Base-by-base conservation (phyloP, 129 eudicot species). In the Flaveria linearis region DNA sequence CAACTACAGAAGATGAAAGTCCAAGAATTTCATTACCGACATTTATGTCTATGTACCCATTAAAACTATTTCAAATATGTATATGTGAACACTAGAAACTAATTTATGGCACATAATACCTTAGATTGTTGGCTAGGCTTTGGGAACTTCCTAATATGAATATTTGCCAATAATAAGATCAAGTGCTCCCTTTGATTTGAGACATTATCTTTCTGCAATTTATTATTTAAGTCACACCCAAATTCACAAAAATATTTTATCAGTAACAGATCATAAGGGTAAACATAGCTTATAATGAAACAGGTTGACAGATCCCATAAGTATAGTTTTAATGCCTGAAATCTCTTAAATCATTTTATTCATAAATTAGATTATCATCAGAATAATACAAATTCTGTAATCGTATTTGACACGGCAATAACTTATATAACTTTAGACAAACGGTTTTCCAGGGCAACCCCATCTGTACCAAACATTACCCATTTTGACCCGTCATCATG, bases 131-230 rank as follows among this genome's bases (percentile, higher is more conserved):
- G 89, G 20, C 86, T 95, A 65, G 90, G 90, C 83, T 90, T 90
- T 81, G 93, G 90, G 52, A 78, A 76, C 80, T 85, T 88, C 22
- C 94, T 87, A 71, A 92, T 92, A 83, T 92, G 98, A 43, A 92
- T 84, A 83, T 92, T 92, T 71, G 98, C 98, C 61, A 93, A 84
- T 82, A 93, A 74, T 82, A 93, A 78, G 71, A 93, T 90, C 75
- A 93, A 81, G 81, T 93, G 98, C 65, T 93, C 98, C 85, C 98
- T 81, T 76, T 93, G 98, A 79, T 93, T 93, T 28, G 92, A 87
- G 66, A 93, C 96, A 69, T 75, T 93, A 76, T 93, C 96, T 74
- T 88, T 93, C 98, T 93, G 92, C 85, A 86, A 80, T 66, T 46
- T 50, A 69, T 47, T 50, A 69, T 50, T 66, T 16, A 71, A 61